phyloP scores from a whole-genome alignment of 2,329 filamentous ascomycete species.

The Neofusicoccum parvum region DNA sequence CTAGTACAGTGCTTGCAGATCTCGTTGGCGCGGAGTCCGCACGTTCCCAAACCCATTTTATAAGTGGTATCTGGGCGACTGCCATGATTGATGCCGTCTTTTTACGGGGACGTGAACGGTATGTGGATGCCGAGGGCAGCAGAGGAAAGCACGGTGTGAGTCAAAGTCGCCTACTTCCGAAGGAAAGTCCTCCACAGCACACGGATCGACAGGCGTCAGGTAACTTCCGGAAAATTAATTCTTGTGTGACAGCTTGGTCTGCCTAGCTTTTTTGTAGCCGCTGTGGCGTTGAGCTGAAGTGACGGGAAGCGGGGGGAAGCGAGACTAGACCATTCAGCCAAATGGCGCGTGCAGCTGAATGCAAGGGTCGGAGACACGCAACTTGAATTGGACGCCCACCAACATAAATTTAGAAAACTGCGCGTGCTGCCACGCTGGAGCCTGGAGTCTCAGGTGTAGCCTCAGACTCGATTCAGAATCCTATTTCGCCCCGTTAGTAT shows the following conservation, averaged over 20 bases:
- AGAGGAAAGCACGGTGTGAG: too few species aligned
- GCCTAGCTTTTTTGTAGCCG: background rate
- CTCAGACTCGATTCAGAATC: background rate
- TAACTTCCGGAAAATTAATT: background rate
- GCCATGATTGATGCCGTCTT: background rate
- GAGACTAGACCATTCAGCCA: background rate
- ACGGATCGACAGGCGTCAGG: background rate
- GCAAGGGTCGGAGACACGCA: background rate
- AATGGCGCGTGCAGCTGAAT: background rate
- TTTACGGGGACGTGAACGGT: too few species aligned
- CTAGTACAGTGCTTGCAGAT: background rate
- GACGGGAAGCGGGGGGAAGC: background rate
- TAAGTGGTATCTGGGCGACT: background rate
- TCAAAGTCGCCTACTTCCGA: too few species aligned
- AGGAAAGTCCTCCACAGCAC: background rate
- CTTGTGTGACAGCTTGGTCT: background rate
- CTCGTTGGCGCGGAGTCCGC: background rate
- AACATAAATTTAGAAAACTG: background rate
- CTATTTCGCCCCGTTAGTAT: background rate
- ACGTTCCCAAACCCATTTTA: background rate
- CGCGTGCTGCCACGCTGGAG: background rate
- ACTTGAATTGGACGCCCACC: background rate
- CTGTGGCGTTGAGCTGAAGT: conserved; percentile 12
- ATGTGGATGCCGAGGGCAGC: too few species aligned
- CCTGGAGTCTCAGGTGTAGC: background rate